phyloP scores from a whole-genome alignment of 2,329 filamentous ascomycete species.

The Penicillium sumatraense region DNA sequence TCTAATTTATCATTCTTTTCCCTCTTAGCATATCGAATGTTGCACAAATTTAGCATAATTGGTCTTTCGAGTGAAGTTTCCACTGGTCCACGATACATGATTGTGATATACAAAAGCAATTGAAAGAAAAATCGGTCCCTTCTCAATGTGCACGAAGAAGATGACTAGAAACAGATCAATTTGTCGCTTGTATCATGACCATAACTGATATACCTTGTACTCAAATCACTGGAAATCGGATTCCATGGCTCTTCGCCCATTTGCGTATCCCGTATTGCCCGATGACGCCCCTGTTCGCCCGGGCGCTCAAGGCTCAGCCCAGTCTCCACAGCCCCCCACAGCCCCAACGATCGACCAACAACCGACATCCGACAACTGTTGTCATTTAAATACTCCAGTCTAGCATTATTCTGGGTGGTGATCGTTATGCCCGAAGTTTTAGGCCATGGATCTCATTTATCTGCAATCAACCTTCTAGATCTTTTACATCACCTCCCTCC shows the following conservation, averaged over 20 bases:
- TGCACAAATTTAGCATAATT: too few relatives aligned
- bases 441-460: not conserved
- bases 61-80: too few relatives aligned
- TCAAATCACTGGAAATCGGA: not conserved
- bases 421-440: not conserved
- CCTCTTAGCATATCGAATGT: too few relatives aligned
- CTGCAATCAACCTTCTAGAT: not conserved
- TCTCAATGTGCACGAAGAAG: too few relatives aligned
- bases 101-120: too few relatives aligned
- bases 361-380: not conserved
- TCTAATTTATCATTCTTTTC: too few relatives aligned
- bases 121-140: too few relatives aligned
- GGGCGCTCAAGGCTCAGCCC: slow-evolving; percentile 1
- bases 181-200: too few relatives aligned
- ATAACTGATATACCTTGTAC: not conserved
- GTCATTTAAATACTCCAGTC: not conserved
- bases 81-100: too few relatives aligned
- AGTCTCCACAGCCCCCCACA: not conserved
- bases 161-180: too few relatives aligned
- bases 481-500: not conserved
- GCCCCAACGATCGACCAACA: too few relatives aligned
- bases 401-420: not conserved
- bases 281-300: not conserved
- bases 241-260: not conserved
- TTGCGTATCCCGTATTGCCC: not conserved